Conservation (phyloP, 2,329 filamentous ascomycete genomes). For the Phaeomoniella chlamydospora region DNA sequence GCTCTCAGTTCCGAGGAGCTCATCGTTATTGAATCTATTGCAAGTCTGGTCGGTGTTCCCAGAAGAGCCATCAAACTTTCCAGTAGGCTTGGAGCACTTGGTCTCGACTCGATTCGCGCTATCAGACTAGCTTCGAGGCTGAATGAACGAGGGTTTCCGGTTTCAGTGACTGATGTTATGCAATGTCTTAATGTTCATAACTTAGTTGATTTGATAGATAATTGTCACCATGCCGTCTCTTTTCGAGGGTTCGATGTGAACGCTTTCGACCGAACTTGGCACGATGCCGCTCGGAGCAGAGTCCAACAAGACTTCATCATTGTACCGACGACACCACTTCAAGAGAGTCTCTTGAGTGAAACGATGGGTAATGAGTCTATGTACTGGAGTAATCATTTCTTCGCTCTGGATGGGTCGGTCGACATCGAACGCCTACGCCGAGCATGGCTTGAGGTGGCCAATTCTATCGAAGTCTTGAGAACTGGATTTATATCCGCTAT, state of each 20-base stretch:
- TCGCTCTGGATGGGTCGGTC: conserved; percentile 14
- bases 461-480: not conserved
- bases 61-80: not conserved
- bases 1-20: not conserved
- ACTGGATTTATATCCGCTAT: no score
- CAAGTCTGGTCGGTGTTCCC: not conserved
- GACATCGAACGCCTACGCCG: conserved; percentile 9
- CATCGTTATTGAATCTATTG: not conserved
- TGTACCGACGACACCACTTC: conserved; percentile 18
- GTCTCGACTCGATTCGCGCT: not conserved
- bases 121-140: not conserved
- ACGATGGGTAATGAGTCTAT: conserved; percentile 20
- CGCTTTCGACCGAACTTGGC: no score
- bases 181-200: not conserved
- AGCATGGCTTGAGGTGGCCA: not conserved
- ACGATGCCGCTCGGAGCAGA: no score
- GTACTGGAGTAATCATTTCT: conserved; percentile 26
- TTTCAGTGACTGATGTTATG: not conserved
- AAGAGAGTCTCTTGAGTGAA: conserved; percentile 24
- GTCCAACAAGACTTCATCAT: no score
- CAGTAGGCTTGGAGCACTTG: not conserved
- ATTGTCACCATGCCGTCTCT: no score
- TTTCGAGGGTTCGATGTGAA: no score
- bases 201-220: no score
- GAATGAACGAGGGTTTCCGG: not conserved